A percentile compares a stretch with the other conserved stretches of the same genome.
Conservation (phyloP, 805 yeast species). For the Candida dajiaensis region DNA sequence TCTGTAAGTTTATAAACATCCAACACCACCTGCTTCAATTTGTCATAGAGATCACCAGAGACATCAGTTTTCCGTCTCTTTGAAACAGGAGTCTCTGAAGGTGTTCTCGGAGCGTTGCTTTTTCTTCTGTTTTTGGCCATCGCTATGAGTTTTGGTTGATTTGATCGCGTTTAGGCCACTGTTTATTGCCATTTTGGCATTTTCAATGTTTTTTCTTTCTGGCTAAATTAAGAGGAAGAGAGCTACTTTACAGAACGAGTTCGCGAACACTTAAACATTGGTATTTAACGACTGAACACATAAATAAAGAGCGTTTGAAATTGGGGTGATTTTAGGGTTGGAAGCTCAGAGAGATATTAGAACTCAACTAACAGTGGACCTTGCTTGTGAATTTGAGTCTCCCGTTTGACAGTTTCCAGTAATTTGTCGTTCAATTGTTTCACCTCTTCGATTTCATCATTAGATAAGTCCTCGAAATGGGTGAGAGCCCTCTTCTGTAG, state of each 20-base stretch:
- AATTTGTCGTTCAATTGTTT: conserved; percentile 11
- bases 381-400: conserved; percentile 8
- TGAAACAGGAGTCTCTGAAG: not conserved
- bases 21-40: conserved; percentile 29
- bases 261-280: not conserved
- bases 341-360: not conserved
- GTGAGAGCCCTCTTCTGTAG: conserved; percentile 5
- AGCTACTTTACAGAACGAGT: not conserved
- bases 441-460: conserved; percentile 5
- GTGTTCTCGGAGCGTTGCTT: conserved; percentile 1
- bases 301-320: no score
- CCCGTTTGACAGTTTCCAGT: conserved; percentile 9
- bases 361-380: conserved; percentile 20
- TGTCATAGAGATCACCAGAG: conserved; percentile 19
- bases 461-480: conserved; percentile 4
- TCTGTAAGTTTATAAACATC: conserved; percentile 29
- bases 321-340: not conserved
- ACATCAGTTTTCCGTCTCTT: conserved; percentile 16
- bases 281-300: no score
- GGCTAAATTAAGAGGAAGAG: no score
- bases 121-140: conserved; percentile 15
- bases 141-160: conserved; percentile 4
- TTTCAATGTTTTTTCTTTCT: not conserved
- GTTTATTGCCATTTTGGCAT: not conserved
- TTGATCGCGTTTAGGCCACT: not conserved